Base-by-base conservation (phyloP, 1,284 basidiomycete genomes). In the Melampsora americana region DNA sequence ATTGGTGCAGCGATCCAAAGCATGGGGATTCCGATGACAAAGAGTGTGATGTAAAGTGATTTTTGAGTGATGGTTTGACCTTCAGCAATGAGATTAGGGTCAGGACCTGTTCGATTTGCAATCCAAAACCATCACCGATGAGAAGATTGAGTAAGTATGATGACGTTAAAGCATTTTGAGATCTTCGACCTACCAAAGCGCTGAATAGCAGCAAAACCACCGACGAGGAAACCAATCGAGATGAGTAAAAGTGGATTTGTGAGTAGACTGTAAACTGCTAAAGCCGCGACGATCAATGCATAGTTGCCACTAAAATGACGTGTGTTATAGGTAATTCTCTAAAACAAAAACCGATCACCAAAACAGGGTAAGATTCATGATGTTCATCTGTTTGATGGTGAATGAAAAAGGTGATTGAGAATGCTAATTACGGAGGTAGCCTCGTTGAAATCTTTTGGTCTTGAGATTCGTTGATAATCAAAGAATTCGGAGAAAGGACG, bases 241-340 rank as follows among this genome's bases (percentile, higher is more conserved):
- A 95, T 86, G 78, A 98, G 87, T 62, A 99, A 89, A 53, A 89
- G 83, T 7, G 87, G 87, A 84, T 92, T 94, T 78, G 90, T 93
- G 80, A 98, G 83, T 59, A 98, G 83, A 20, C 94, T 92, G 83
- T 97, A 99, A 76, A 98, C 88, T 20, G 89, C 91, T 73, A 98
- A 87, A 64, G 90, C 83, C 68, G 87, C 89, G 23, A 97, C 86
- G 79, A 98, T 87, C 80, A 96, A 84, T 59, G 89, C 88, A 84
- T 97, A 97, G 85, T 97, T 97, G 79, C 91, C 90, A 89, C 77
- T 76, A 69, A 83, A 83, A 78, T 83, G 81, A 16, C 82, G 79
- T 18, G 93, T 93, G 86, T 96, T 97, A 86, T 95, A 93, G 53
- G 92, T 92, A 87, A 95, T 91, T 78, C 93, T 88, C 69, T 71